Evolutionary conservation across 177 flowering plant genomes (phyloP).

Genomic region (Vitis hybrid): DNA sequence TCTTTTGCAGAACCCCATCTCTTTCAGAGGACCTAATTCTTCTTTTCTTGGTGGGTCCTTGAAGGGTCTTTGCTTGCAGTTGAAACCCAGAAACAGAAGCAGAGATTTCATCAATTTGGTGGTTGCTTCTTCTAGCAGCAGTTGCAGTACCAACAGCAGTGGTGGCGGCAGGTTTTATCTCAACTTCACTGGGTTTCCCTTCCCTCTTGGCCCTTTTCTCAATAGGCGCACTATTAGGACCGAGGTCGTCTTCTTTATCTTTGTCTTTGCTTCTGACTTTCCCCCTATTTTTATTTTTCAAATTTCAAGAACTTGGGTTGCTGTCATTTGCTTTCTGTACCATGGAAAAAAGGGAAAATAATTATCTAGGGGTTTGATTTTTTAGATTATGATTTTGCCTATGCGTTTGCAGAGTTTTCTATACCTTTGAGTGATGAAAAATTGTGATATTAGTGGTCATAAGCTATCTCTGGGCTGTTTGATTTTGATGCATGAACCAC

Average conservation of each 20-base stretch:
- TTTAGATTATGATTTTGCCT: too few species aligned
- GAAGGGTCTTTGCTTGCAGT: slow-evolving; percentile 39
- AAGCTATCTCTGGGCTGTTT: background rate
- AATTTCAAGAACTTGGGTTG: too few species aligned
- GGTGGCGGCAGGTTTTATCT: slow-evolving; percentile 69
- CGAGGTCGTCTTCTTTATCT: slow-evolving; percentile 51
- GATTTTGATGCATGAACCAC: background rate
- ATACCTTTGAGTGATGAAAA: background rate
- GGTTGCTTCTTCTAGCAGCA: slow-evolving; percentile 45
- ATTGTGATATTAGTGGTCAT: background rate
- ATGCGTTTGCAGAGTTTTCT: background rate
- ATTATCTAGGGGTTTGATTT: too few species aligned
- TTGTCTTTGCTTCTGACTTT: background rate
- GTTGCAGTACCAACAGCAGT: slow-evolving; percentile 11
- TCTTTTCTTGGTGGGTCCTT: slow-evolving; percentile 39
- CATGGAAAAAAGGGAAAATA: too few species aligned
- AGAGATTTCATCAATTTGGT: slow-evolving; percentile 38
- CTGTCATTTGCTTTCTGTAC: background rate
- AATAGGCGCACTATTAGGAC: slow-evolving; percentile 81
- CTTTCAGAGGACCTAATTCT: slow-evolving; percentile 26
- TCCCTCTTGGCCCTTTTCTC: slow-evolving; percentile 96
- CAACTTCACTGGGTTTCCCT: slow-evolving; percentile 94
- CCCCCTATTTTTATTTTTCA: background rate
- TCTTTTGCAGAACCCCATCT: slow-evolving; percentile 29
- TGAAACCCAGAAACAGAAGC: slow-evolving; percentile 31